Evolutionary conservation across 768 basidiomycete genomes (phyloP).

Genomic region (Termitomyces sp.): DNA sequence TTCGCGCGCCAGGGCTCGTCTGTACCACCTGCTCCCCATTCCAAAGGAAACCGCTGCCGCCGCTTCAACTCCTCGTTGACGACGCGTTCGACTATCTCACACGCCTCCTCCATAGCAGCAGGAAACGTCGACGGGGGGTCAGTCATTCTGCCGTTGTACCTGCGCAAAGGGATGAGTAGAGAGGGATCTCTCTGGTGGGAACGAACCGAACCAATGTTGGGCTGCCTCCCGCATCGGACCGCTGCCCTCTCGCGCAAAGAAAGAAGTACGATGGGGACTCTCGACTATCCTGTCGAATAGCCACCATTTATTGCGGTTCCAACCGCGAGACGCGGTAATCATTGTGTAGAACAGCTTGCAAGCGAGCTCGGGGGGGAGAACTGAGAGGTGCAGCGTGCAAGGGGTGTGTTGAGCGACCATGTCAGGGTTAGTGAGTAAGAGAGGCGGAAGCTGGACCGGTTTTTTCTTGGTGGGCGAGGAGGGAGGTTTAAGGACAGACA

Average conservation of each 20-base stretch:
- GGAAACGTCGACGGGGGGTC: slow-evolving; percentile 55
- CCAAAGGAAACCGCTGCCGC: slow-evolving; percentile 54
- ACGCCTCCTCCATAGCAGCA: slow-evolving; percentile 73
- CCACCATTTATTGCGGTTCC: slow-evolving; percentile 82
- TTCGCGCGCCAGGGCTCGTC: slow-evolving; percentile 63
- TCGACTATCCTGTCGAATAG: slow-evolving; percentile 77
- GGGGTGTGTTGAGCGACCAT: slow-evolving; percentile 68
- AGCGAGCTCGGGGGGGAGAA: slow-evolving; percentile 72
- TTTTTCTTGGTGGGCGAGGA: slow-evolving; percentile 33
- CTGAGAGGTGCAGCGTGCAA: slow-evolving; percentile 64
- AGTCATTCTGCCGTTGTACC: slow-evolving; percentile 75
- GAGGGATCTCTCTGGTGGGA: background rate
- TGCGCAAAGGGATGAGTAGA: slow-evolving; percentile 20
- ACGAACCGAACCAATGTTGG: slow-evolving; percentile 54
- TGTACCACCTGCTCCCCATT: slow-evolving; percentile 47
- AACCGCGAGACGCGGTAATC: slow-evolving; percentile 52
- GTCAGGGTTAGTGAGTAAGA: slow-evolving; percentile 55
- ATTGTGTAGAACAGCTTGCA: slow-evolving; percentile 70
- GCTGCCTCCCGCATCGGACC: slow-evolving; percentile 67
- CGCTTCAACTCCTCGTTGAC: slow-evolving; percentile 69
- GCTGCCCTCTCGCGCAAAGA: slow-evolving; percentile 56
- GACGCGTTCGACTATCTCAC: slow-evolving; percentile 57
- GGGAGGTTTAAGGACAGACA: slow-evolving; percentile 46
- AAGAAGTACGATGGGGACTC: slow-evolving; percentile 79
- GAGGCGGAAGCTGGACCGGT: slow-evolving; percentile 45